phyloP scores from a whole-genome alignment of 2,329 filamentous ascomycete genomes.

The Xylaria sp. region DNA sequence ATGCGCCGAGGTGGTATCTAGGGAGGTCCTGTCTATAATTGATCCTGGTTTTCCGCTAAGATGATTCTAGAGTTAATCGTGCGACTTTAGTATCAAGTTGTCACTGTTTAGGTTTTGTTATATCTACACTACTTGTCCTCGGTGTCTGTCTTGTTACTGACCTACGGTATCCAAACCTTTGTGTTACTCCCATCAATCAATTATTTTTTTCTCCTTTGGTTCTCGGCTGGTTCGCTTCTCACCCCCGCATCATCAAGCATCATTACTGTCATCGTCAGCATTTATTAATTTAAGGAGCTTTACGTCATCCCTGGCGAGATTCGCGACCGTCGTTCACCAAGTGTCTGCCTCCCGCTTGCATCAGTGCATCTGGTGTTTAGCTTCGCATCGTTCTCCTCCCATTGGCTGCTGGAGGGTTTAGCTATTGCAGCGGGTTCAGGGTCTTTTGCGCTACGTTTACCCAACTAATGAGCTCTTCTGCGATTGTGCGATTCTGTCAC shows the following conservation, averaged over 20 bases:
- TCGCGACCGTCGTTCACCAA: background rate
- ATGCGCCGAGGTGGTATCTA: background rate
- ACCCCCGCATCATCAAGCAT: background rate
- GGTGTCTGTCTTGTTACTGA: too few relatives aligned
- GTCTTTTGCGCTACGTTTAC: constrained; percentile 2
- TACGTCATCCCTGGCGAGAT: background rate
- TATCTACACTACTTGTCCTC: background rate
- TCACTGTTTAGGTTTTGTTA: too few relatives aligned
- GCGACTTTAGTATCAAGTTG: background rate
- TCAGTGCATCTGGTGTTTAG: background rate
- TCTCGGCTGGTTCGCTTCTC: background rate
- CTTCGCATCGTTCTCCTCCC: background rate
- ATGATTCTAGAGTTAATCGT: background rate
- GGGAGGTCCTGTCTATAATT: too few relatives aligned
- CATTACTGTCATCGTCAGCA: background rate
- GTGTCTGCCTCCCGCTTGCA: background rate
- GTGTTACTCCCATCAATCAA: background rate
- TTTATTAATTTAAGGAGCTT: background rate
- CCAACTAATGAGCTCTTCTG: background rate
- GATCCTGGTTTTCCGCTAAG: background rate
- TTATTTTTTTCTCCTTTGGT: background rate
- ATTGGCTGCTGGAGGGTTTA: constrained; percentile 10
- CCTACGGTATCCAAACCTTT: too few relatives aligned
- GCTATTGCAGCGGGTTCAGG: constrained; percentile 1
- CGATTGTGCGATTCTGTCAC: constrained; percentile 4